These are phyloP conservation scores for Trichoderma sp. DNA, from an alignment of 2,329 filamentous ascomycete genomes.

Conservation along the genomic window DNA sequence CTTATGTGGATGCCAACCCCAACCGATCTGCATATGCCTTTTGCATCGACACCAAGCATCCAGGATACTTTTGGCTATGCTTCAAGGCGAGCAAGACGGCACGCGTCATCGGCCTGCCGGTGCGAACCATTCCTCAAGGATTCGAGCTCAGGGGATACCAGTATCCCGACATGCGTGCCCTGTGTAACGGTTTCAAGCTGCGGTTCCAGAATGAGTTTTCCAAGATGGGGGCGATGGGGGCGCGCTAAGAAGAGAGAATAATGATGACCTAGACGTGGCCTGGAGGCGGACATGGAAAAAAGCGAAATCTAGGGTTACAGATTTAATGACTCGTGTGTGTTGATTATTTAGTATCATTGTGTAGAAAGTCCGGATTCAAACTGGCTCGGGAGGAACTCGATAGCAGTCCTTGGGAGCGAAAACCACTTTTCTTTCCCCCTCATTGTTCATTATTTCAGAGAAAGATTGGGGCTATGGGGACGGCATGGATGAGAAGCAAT, in stretches of 20 bases:
- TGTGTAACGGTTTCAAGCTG: conserved; percentile 97
- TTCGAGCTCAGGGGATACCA: conserved; percentile 87
- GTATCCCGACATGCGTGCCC: conserved; percentile 91
- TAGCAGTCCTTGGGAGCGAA: not conserved
- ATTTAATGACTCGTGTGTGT: conserved; percentile 18
- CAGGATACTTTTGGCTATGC: conserved; percentile 93
- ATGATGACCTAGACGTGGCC: not conserved
- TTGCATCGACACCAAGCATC: conserved; percentile 88
- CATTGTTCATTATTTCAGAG: conserved; percentile 1
- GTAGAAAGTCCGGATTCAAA: conserved; percentile 15
- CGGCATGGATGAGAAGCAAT: not conserved
- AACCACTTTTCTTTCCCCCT: not conserved
- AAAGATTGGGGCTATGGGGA: not conserved
- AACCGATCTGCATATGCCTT: conserved; percentile 93
- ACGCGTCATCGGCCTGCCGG: conserved; percentile 73
- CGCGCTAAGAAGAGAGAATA: conserved; percentile 28
- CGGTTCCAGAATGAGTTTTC: conserved; percentile 67
- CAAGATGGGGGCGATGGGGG: conserved; percentile 59
- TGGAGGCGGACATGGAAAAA: not conserved
- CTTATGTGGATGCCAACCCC: conserved; percentile 94
- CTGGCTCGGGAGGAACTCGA: conserved; percentile 9
- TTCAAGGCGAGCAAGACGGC: conserved; percentile 88
- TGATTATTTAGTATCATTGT: conserved; percentile 14
- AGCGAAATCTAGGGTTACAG: conserved; percentile 24
- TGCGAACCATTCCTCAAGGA: conserved; percentile 89